A percentile compares a stretch with the other conserved stretches of the same genome.
Conservation (phyloP, 768 basidiomycete genomes). For the Ephemerocybe angulata region DNA sequence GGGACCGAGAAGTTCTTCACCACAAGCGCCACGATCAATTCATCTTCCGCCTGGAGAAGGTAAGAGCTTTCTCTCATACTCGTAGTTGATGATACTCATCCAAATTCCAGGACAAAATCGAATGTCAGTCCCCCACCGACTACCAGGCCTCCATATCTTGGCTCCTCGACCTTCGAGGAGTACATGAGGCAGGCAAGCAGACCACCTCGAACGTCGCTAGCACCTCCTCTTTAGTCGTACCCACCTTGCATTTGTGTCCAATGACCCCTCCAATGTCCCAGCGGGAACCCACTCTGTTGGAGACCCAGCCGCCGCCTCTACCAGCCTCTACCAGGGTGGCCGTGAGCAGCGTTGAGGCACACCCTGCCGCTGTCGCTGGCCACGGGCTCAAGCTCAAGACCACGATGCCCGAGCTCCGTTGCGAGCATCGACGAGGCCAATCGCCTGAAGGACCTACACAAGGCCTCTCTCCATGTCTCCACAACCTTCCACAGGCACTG, state of each 20-base stretch:
- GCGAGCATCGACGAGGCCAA: conserved; percentile 63
- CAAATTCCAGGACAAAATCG: conserved; percentile 64
- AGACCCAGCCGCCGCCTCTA: no score
- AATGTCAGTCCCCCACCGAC: conserved; percentile 89
- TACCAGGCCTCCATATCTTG: conserved; percentile 81
- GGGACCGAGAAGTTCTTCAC: conserved; percentile 63
- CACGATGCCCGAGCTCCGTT: conserved; percentile 58
- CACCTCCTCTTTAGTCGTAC: conserved; percentile 24
- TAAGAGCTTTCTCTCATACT: conserved; percentile 18
- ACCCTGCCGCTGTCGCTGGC: no score
- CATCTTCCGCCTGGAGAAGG: conserved; percentile 92
- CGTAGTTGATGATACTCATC: not conserved
- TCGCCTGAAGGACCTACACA: conserved; percentile 65
- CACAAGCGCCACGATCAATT: conserved; percentile 87
- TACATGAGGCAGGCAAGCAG: conserved; percentile 52
- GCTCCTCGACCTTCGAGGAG: conserved; percentile 60
- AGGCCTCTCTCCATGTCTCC: no score
- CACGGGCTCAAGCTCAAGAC: conserved; percentile 51
- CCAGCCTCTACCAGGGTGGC: no score
- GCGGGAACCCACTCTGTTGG: no score
- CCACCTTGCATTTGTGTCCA: not conserved
- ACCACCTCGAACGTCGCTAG: conserved; percentile 20
- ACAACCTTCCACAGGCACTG: no score
- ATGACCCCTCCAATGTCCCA: not conserved
- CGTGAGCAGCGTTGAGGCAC: no score